phyloP scores from a whole-genome alignment of 83 land plant species.

The Diphasiastrum complanatum region DNA sequence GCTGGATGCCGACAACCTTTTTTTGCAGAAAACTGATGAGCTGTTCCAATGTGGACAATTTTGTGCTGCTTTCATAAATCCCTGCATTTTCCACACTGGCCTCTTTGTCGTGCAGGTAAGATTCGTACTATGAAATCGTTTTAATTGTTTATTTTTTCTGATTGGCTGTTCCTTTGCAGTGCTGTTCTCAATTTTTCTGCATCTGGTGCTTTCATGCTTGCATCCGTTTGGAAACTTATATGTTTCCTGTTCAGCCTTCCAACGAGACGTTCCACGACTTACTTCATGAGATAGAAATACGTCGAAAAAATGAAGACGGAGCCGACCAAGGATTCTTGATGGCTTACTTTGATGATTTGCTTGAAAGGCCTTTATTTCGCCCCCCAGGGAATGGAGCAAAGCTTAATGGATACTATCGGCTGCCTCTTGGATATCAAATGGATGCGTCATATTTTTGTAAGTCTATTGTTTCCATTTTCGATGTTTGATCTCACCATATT shows the following conservation, averaged over 20 bases:
- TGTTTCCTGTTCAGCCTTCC: constrained; percentile 61
- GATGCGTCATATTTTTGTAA: constrained; percentile 92
- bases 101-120: constrained; percentile 86
- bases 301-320: constrained; percentile 64
- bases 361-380: constrained; percentile 74
- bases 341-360: constrained; percentile 59
- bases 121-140: too few species aligned
- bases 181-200: background rate
- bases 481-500: too few species aligned
- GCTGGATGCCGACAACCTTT: constrained; percentile 80
- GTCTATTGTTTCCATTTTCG: too few species aligned
- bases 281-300: constrained; percentile 47
- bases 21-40: constrained; percentile 77
- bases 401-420: constrained; percentile 69
- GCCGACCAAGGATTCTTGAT: constrained; percentile 87
- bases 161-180: background rate
- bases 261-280: constrained; percentile 58
- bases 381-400: constrained; percentile 57
- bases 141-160: too few species aligned
- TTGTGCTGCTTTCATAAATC: constrained; percentile 87
- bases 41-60: constrained; percentile 89
- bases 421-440: constrained; percentile 96
- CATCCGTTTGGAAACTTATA: background rate
- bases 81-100: constrained; percentile 90
- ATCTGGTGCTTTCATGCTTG: background rate